Evolutionary conservation across 306 rosid genomes (phyloP).

Genomic region (Vigna reflexopilosa): DNA sequence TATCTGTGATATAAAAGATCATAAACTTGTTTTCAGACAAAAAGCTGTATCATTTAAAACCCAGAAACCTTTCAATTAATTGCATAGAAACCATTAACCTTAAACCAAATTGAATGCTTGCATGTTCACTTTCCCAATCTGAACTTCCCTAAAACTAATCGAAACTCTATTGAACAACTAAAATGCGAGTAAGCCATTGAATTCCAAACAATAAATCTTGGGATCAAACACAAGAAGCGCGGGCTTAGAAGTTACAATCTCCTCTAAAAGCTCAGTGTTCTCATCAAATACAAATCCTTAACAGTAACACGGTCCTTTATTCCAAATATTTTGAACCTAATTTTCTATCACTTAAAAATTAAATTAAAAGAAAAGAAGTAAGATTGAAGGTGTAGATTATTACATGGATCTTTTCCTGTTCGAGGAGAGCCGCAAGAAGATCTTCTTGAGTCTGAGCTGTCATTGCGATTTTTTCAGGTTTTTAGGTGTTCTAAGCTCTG

Average conservation of each 20-base stretch:
- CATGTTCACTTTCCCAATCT: background rate
- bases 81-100: background rate
- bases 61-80: background rate
- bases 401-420: constrained; percentile 58
- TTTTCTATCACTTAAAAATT: background rate
- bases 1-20: no score
- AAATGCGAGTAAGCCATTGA: background rate
- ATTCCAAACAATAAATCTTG: background rate
- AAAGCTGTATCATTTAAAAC: no score
- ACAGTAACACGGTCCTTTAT: background rate
- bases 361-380: background rate
- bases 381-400: background rate
- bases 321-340: background rate
- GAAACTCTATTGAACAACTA: background rate
- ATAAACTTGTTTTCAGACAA: no score
- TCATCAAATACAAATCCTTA: background rate
- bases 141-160: background rate
- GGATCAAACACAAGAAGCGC: background rate
- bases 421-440: constrained; percentile 55
- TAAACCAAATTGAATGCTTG: background rate
- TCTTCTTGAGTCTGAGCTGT: constrained; percentile 56
- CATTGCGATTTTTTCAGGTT: constrained; percentile 29
- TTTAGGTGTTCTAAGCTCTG: background rate
- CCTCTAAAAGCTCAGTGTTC: constrained; percentile 30
- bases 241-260: background rate